phyloP scores from a whole-genome alignment of 2,329 filamentous ascomycete species.

The Nemania diffusa region DNA sequence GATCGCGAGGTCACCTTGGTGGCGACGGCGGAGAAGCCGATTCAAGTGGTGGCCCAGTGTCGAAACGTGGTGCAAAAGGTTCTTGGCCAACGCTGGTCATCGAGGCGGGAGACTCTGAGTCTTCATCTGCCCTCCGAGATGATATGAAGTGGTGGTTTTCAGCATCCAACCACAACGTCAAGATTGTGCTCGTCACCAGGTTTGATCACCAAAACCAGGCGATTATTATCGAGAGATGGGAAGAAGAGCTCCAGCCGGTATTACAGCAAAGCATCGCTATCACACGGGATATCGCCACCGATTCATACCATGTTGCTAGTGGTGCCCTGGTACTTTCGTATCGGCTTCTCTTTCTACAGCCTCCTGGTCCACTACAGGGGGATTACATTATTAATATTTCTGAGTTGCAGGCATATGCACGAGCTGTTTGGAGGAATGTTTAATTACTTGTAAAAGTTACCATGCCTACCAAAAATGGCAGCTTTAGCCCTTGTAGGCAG shows the following conservation, averaged over 20 bases:
- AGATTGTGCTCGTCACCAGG: neutral
- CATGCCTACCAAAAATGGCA: no score
- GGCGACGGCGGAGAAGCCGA: neutral
- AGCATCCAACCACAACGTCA: neutral
- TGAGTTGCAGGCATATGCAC: conserved; percentile 5
- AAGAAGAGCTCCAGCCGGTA: conserved; percentile 1
- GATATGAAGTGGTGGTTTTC: conserved; percentile 1
- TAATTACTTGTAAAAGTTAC: no score
- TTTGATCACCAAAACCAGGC: conserved; percentile 1
- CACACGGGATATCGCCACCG: neutral
- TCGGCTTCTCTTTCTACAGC: neutral
- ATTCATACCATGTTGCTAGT: conserved; percentile 4
- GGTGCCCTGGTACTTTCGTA: neutral
- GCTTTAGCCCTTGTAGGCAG: no score
- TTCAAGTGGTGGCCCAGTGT: neutral
- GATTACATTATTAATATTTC: neutral
- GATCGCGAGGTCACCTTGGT: neutral
- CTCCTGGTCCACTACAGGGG: neutral
- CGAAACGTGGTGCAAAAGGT: neutral
- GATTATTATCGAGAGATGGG: neutral
- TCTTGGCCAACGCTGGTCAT: conserved; percentile 2
- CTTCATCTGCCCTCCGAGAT: conserved; percentile 5
- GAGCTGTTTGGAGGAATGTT: neutral
- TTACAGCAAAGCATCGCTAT: conserved; percentile 5
- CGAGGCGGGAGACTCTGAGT: conserved; percentile 3